phyloP scores from a whole-genome alignment of 2,329 filamentous ascomycete genomes.

The Rhytidhysteron rufulum region DNA sequence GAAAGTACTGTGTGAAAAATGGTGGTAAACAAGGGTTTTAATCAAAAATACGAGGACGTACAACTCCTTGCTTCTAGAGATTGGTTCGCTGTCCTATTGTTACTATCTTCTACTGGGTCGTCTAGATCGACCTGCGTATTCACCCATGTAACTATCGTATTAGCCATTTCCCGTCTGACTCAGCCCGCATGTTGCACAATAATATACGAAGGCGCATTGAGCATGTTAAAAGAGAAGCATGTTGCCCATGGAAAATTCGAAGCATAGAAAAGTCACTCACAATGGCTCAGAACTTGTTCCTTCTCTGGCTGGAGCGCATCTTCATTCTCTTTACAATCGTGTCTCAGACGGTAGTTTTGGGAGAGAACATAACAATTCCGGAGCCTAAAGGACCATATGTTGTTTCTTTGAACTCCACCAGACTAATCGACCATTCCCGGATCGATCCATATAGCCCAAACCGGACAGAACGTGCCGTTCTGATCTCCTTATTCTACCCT shows the following conservation, averaged over 20 bases:
- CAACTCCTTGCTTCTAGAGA: not conserved
- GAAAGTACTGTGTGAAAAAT: slow-evolving; percentile 48
- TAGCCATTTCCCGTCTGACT: too few relatives aligned
- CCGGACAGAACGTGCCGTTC: slow-evolving; percentile 7
- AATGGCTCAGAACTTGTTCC: too few relatives aligned
- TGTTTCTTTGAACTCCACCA: slow-evolving; percentile 5
- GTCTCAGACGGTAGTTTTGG: too few relatives aligned
- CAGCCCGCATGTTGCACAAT: too few relatives aligned
- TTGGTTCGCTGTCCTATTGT: not conserved
- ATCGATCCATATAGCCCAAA: slow-evolving; percentile 11
- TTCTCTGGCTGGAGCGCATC: too few relatives aligned
- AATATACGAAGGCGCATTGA: too few relatives aligned
- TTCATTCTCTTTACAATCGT: too few relatives aligned
- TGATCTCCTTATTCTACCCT: slow-evolving; percentile 24
- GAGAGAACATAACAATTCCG: slow-evolving; percentile 3
- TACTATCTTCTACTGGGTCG: not conserved
- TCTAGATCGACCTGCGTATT: too few relatives aligned
- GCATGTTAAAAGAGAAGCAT: too few relatives aligned
- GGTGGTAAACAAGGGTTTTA: slow-evolving; percentile 39
- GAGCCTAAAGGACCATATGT: slow-evolving; percentile 9
- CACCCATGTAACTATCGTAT: too few relatives aligned
- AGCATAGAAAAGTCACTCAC: too few relatives aligned
- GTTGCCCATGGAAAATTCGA: too few relatives aligned
- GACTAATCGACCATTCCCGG: slow-evolving; percentile 9
- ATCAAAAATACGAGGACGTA: not conserved